phyloP scores from a whole-genome alignment of 805 yeast genomes.

The Groenewaldozyma tartarivorans region DNA sequence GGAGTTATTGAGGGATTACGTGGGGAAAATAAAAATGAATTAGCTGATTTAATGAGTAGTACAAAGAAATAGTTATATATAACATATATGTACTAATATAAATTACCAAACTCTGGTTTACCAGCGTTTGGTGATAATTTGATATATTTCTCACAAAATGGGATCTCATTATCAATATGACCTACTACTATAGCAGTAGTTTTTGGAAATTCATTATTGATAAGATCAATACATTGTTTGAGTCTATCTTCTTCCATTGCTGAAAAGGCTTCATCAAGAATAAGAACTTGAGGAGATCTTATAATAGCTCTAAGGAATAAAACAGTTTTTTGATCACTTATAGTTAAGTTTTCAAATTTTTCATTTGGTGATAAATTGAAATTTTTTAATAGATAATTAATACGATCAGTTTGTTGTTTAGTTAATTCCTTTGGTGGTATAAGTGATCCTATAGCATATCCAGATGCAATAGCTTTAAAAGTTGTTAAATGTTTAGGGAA shows the following conservation, averaged over 20 bases:
- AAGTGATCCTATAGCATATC: conserved; percentile 60
- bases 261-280: conserved; percentile 87
- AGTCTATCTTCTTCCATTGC: conserved; percentile 69
- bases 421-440: conserved; percentile 38
- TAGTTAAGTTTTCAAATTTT: conserved; percentile 44
- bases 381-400: conserved; percentile 38
- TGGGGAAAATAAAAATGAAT: conserved; percentile 5
- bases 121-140: conserved; percentile 18
- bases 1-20: conserved; percentile 40
- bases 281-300: conserved; percentile 66
- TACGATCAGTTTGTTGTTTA: conserved; percentile 28
- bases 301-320: conserved; percentile 69
- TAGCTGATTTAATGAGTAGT: conserved; percentile 7
- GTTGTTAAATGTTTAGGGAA: conserved; percentile 53
- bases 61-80: not conserved
- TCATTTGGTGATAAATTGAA: conserved; percentile 37
- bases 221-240: conserved; percentile 43
- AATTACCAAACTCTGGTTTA: not conserved
- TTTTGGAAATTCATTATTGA: conserved; percentile 31
- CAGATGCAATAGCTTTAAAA: conserved; percentile 56
- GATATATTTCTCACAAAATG: conserved; percentile 49
- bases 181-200: conserved; percentile 76
- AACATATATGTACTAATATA: not conserved
- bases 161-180: conserved; percentile 74
- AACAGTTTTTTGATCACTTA: conserved; percentile 70